Conservation (phyloP, 108 stramenopile species). For the Cyclotella kingstonii region DNA sequence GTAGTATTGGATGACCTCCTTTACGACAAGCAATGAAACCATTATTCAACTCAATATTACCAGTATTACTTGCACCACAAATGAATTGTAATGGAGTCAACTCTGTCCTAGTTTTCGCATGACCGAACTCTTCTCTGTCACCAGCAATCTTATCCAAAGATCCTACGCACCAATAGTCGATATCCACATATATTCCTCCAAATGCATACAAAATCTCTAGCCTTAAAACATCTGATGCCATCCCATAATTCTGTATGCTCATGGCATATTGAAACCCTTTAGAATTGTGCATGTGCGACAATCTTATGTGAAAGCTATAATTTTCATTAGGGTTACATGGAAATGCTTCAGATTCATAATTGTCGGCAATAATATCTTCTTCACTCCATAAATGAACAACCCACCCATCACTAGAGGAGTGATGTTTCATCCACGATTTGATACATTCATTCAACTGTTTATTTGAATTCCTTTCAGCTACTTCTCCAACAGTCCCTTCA, state of each 20-base stretch:
- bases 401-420: slow-evolving; percentile 27
- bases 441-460: slow-evolving; percentile 35
- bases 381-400: slow-evolving; percentile 36
- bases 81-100: slow-evolving; percentile 28
- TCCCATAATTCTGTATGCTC: slow-evolving; percentile 32
- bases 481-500: neutral
- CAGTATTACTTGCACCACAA: slow-evolving; percentile 47
- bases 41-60: slow-evolving; percentile 49
- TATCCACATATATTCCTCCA: slow-evolving; percentile 46
- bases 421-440: slow-evolving; percentile 33
- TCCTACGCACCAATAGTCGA: slow-evolving; percentile 46
- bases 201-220: slow-evolving; percentile 36
- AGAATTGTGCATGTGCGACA: slow-evolving; percentile 25
- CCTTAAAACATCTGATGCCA: slow-evolving; percentile 45
- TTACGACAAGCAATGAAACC: slow-evolving; percentile 35
- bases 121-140: neutral
- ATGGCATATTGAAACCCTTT: slow-evolving; percentile 32
- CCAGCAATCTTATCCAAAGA: slow-evolving; percentile 15
- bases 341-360: neutral
- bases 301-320: slow-evolving; percentile 7
- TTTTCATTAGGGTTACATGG: too few species aligned
- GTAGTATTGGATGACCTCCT: slow-evolving; percentile 32
- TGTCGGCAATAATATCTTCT: slow-evolving; percentile 15
- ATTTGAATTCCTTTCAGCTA: neutral
- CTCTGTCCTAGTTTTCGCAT: neutral